phyloP scores from a whole-genome alignment of 768 basidiomycete genomes.

The Asterophora parasitica region DNA sequence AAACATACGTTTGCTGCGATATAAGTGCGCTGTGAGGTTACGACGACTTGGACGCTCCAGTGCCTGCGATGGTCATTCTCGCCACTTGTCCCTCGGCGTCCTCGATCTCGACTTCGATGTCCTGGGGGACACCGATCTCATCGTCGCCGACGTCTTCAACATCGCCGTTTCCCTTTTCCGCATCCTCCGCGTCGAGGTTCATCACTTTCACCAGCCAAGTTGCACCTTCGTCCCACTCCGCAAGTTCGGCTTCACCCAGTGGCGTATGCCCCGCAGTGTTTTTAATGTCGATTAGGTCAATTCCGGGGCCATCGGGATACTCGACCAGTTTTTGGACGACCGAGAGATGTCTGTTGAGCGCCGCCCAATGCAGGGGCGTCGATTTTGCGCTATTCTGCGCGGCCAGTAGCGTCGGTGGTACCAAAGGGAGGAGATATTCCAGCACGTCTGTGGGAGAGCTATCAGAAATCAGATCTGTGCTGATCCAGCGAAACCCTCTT shows the following conservation, averaged over 20 bases:
- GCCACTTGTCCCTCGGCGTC: constrained; percentile 69
- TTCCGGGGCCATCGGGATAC: constrained; percentile 53
- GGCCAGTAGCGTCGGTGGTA: constrained; percentile 50
- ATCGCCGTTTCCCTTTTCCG: constrained; percentile 29
- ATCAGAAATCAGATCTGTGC: constrained; percentile 37
- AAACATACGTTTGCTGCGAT: neutral
- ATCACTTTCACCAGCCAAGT: constrained; percentile 80
- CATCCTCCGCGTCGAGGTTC: constrained; percentile 52
- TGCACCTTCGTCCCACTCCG: constrained; percentile 80
- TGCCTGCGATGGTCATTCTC: constrained; percentile 48
- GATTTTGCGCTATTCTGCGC: constrained; percentile 68
- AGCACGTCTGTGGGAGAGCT: constrained; percentile 63
- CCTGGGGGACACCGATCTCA: constrained; percentile 27
- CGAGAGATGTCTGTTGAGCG: constrained; percentile 73
- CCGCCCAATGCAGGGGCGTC: constrained; percentile 90
- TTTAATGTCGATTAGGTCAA: constrained; percentile 69
- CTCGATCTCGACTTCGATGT: constrained; percentile 66
- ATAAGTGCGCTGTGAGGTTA: neutral
- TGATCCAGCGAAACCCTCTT: constrained; percentile 5
- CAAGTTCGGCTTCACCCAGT: constrained; percentile 77
- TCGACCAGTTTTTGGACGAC: constrained; percentile 56
- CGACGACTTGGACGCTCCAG: constrained; percentile 9
- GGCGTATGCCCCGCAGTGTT: constrained; percentile 70
- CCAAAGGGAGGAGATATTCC: constrained; percentile 62
- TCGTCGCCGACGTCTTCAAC: constrained; percentile 34